These are phyloP conservation scores for Suhomyces tanzawaensis DNA, from an alignment of 805 yeast genomes.

Conservation along the genomic window DNA sequence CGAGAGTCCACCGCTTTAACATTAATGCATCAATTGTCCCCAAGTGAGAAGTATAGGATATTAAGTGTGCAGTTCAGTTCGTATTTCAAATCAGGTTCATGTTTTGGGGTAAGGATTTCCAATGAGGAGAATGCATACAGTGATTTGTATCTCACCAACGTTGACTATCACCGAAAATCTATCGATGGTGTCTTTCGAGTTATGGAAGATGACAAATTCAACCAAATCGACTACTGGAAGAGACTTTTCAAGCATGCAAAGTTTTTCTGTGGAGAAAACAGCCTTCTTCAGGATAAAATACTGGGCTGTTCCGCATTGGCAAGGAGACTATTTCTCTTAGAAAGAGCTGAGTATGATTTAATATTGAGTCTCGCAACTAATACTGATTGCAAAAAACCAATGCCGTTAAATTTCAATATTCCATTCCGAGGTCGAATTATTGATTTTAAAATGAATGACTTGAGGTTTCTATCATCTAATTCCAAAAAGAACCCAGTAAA, in stretches of 20 bases:
- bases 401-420: constrained; percentile 11
- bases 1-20: not conserved
- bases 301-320: constrained; percentile 3
- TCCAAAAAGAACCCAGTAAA: not conserved
- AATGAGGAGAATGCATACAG: constrained; percentile 3
- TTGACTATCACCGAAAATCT: constrained; percentile 17
- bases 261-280: constrained; percentile 5
- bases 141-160: constrained; percentile 19
- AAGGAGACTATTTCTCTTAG: constrained; percentile 6
- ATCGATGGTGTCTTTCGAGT: constrained; percentile 20
- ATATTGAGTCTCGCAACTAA: not conserved
- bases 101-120: constrained; percentile 11
- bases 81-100: constrained; percentile 23
- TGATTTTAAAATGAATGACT: constrained; percentile 37
- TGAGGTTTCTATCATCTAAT: constrained; percentile 24
- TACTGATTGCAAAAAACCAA: not conserved
- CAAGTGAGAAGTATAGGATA: constrained; percentile 9
- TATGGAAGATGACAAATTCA: not conserved
- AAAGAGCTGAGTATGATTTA: constrained; percentile 5
- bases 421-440: constrained; percentile 27
- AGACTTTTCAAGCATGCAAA: constrained; percentile 5
- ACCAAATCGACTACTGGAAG: constrained; percentile 3
- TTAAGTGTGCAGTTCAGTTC: constrained; percentile 20
- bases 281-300: not conserved
- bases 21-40: not conserved